phyloP scores from a whole-genome alignment of 176 grass and related monocot species.

The Aegilops umbellulata region DNA sequence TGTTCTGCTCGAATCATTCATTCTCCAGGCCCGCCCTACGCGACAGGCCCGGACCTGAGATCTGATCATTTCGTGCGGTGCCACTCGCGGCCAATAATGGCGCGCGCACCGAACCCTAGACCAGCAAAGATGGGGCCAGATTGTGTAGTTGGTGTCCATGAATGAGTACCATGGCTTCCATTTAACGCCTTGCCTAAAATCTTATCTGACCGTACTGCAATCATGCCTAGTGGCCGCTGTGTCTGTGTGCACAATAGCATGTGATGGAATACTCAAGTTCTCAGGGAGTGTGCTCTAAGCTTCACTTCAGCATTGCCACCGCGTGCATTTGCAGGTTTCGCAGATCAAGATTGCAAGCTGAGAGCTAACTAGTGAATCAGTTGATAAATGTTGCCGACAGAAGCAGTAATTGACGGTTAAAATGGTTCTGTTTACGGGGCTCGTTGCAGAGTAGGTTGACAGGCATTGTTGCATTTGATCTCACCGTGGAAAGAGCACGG shows the following conservation, averaged over 20 bases:
- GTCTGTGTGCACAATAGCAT: not conserved
- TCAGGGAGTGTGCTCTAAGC: not conserved
- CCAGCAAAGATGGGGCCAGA: conserved; percentile 3
- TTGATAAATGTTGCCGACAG: too few relatives aligned
- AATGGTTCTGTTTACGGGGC: not conserved
- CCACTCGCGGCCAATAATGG: conserved; percentile 35
- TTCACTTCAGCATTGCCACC: not conserved
- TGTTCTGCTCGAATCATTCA: conserved; percentile 45
- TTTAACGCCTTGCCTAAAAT: conserved; percentile 36
- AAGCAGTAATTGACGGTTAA: not conserved
- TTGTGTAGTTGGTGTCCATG: conserved; percentile 3
- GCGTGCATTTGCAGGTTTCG: too few relatives aligned
- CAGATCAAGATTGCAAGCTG: not conserved
- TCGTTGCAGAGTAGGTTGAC: not conserved
- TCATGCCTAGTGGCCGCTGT: not conserved
- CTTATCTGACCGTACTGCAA: not conserved
- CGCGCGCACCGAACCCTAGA: not conserved
- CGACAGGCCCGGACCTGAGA: conserved; percentile 26
- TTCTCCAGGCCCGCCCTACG: conserved; percentile 43
- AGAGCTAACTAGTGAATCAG: not conserved
- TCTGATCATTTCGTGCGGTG: conserved; percentile 32
- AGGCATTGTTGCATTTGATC: not conserved
- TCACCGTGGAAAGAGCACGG: conserved; percentile 65
- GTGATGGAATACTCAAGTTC: not conserved
- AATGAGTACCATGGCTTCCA: conserved; percentile 28